Conservation (phyloP, 1,139 yeast genomes). For the Pichia sp. region DNA sequence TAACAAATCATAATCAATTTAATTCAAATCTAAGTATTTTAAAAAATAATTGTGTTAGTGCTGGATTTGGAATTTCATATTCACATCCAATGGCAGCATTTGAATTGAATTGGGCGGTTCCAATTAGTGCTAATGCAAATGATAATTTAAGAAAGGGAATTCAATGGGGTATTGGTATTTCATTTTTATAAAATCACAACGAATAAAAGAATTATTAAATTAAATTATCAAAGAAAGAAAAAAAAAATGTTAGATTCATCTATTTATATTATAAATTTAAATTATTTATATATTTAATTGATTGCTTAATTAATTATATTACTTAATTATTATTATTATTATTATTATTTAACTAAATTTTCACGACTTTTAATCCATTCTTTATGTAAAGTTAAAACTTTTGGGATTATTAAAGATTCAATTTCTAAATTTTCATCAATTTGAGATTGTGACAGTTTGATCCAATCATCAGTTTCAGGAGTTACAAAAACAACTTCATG, state of each 20-base stretch:
- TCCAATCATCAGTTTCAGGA: slow-evolving; percentile 45
- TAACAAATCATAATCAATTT: slow-evolving; percentile 31
- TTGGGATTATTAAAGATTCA: slow-evolving; percentile 73
- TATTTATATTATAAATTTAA: too few species aligned
- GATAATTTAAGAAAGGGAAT: slow-evolving; percentile 79
- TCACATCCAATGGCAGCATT: slow-evolving; percentile 88
- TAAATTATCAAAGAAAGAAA: background rate
- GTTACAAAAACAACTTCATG: slow-evolving; percentile 82
- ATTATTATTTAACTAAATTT: slow-evolving; percentile 1
- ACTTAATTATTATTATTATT: too few species aligned
- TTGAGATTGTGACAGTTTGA: slow-evolving; percentile 42
- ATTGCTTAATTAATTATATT: too few species aligned
- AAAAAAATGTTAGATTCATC: background rate
- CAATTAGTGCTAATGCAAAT: slow-evolving; percentile 55
- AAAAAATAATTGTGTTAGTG: slow-evolving; percentile 34
- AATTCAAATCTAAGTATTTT: slow-evolving; percentile 1
- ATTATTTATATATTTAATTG: too few species aligned
- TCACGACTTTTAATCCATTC: slow-evolving; percentile 44
- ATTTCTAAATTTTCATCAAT: slow-evolving; percentile 44
- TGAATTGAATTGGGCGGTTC: slow-evolving; percentile 81
- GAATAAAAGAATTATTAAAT: background rate
- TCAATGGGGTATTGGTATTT: slow-evolving; percentile 88
- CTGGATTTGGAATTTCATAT: slow-evolving; percentile 74
- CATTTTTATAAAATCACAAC: slow-evolving; percentile 47
- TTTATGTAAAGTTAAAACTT: slow-evolving; percentile 56